A percentile compares a stretch with the other conserved stretches of the same genome.
Conservation (phyloP, 2,329 filamentous ascomycete genomes). For the Paracamarosporium sp. region DNA sequence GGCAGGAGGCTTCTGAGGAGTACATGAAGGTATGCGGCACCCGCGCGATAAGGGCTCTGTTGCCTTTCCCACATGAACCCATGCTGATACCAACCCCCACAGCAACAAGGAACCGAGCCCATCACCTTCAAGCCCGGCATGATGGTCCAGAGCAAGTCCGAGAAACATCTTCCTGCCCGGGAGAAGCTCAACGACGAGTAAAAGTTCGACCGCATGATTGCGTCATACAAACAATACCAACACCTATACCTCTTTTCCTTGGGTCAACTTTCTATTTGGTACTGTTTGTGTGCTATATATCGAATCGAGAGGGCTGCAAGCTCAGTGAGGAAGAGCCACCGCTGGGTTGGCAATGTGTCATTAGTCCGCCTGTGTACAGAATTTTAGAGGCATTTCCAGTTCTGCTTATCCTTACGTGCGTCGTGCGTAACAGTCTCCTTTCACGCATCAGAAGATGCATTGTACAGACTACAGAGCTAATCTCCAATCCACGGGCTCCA, state of each 20-base stretch:
- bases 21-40: slow-evolving; percentile 77
- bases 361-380: slow-evolving; percentile 48
- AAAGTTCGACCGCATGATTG: slow-evolving; percentile 26
- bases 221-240: slow-evolving; percentile 38
- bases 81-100: slow-evolving; percentile 18
- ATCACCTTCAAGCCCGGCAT: slow-evolving; percentile 50
- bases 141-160: slow-evolving; percentile 48
- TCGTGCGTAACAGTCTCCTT: slow-evolving; percentile 7
- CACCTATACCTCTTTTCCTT: slow-evolving; percentile 43
- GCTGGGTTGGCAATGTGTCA: slow-evolving; percentile 40
- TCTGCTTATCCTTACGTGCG: slow-evolving; percentile 20
- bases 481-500: slow-evolving; percentile 29
- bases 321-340: slow-evolving; percentile 19
- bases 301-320: slow-evolving; percentile 32
- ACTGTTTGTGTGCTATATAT: slow-evolving; percentile 44
- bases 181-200: slow-evolving; percentile 43
- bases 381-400: slow-evolving; percentile 42
- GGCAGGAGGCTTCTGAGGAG: slow-evolving; percentile 94
- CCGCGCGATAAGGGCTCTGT: slow-evolving; percentile 3
- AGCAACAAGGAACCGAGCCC: slow-evolving; percentile 46
- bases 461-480: slow-evolving; percentile 26
- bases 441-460: slow-evolving; percentile 10
- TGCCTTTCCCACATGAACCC: not conserved
- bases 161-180: slow-evolving; percentile 32
- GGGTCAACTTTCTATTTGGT: slow-evolving; percentile 44